Evolutionary conservation across 345 rosid species (phyloP).

Genomic region (Tarenaya hassleriana): DNA sequence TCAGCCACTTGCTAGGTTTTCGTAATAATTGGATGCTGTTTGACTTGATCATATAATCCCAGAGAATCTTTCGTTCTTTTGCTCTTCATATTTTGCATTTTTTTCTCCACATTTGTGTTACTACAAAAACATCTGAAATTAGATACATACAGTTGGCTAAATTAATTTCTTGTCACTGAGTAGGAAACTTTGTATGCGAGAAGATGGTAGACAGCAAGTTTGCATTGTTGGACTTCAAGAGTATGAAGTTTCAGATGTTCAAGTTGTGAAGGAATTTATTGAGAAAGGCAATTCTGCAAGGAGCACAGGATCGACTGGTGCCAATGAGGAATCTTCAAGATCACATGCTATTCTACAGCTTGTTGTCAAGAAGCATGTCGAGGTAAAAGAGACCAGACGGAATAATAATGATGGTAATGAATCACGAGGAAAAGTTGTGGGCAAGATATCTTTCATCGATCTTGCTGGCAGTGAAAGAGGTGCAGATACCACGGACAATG

Average conservation of each 20-base stretch:
- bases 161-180: conserved; percentile 17
- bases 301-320: conserved; percentile 97
- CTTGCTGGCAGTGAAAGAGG: conserved; percentile 99
- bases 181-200: conserved; percentile 99
- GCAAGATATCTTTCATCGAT: conserved; percentile 96
- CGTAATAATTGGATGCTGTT: conserved; percentile 2
- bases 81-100: background rate
- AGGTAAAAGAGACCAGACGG: conserved; percentile 75
- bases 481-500: conserved; percentile 97
- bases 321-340: conserved; percentile 98
- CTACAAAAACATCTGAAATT: background rate
- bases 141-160: conserved; percentile 12
- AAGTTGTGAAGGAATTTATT: conserved; percentile 82
- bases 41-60: background rate
- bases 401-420: conserved; percentile 77
- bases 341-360: conserved; percentile 98
- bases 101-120: conserved; percentile 1
- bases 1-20: conserved; percentile 6
- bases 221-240: conserved; percentile 99
- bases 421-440: conserved; percentile 67
- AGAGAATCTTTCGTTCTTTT: conserved; percentile 1
- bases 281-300: conserved; percentile 94
- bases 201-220: conserved; percentile 98
- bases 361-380: conserved; percentile 73
- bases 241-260: conserved; percentile 91